Conservation (phyloP, 1,284 basidiomycete genomes). For the Polyporus tsugae region DNA sequence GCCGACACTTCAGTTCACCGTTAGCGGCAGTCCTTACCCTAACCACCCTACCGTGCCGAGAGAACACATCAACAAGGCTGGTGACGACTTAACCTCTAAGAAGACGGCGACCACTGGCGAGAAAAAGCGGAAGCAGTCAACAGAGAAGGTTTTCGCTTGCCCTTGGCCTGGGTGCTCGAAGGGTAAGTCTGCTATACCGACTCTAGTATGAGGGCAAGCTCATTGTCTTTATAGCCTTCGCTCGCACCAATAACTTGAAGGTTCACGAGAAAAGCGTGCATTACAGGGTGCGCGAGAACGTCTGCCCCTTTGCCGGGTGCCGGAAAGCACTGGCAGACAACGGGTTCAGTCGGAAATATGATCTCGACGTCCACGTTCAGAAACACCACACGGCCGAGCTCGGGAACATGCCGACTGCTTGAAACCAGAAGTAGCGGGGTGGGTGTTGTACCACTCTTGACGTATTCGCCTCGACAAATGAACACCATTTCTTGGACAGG, state of each 20-base stretch:
- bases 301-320: slow-evolving; percentile 14
- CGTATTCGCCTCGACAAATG: background rate
- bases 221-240: slow-evolving; percentile 5
- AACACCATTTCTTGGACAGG: no score
- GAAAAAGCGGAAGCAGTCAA: slow-evolving; percentile 1
- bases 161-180: background rate
- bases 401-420: background rate
- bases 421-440: background rate
- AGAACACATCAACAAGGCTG: background rate
- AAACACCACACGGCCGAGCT: background rate
- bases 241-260: slow-evolving; percentile 13
- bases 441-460: background rate
- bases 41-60: background rate
- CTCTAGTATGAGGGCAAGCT: background rate
- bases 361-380: slow-evolving; percentile 7
- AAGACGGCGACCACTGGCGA: background rate
- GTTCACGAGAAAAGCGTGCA: slow-evolving; percentile 11
- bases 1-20: background rate
- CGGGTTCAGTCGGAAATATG: slow-evolving; percentile 14
- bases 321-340: slow-evolving; percentile 1
- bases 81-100: background rate
- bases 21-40: background rate
- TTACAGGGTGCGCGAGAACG: background rate
- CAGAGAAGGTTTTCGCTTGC: slow-evolving; percentile 11
- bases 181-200: slow-evolving; percentile 7